Conservation (phyloP, 352 stramenopile species). For the Bremia lactucae region DNA sequence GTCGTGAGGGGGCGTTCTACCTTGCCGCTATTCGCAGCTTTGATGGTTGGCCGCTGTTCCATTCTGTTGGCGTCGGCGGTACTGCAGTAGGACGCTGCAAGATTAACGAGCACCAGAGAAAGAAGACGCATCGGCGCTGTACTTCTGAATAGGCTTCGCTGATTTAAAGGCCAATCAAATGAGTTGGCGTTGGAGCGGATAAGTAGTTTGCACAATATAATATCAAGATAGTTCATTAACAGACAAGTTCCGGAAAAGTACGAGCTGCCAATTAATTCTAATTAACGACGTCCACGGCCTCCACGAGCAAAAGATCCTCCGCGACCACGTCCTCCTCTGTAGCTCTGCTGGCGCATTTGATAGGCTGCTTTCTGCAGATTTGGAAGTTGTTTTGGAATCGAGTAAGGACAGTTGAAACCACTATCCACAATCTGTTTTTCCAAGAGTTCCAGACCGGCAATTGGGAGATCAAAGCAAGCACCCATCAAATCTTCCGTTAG, state of each 20-base stretch:
- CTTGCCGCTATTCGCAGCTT: not conserved
- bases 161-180: slow-evolving; percentile 1
- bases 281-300: slow-evolving; percentile 22
- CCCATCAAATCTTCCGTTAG: slow-evolving; percentile 81
- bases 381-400: slow-evolving; percentile 62
- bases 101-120: slow-evolving; percentile 2
- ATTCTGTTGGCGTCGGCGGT: not conserved
- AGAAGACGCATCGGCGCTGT: slow-evolving; percentile 5
- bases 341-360: slow-evolving; percentile 26
- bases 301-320: slow-evolving; percentile 30
- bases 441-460: slow-evolving; percentile 45
- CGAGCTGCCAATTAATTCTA: slow-evolving; percentile 9
- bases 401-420: slow-evolving; percentile 54
- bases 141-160: not conserved
- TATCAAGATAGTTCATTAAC: too few relatives aligned
- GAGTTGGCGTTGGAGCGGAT: slow-evolving; percentile 4
- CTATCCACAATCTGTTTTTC: slow-evolving; percentile 69
- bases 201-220: not conserved
- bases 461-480: slow-evolving; percentile 86
- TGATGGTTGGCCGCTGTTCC: not conserved
- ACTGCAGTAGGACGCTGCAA: slow-evolving; percentile 2
- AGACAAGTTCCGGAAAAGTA: not conserved
- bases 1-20: slow-evolving; percentile 4
- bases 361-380: slow-evolving; percentile 67
- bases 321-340: slow-evolving; percentile 30